A percentile compares a stretch with the other conserved stretches of the same genome.
Evolutionary conservation across 768 basidiomycete species (phyloP).

Genomic region (Sutorius australiensis): DNA sequence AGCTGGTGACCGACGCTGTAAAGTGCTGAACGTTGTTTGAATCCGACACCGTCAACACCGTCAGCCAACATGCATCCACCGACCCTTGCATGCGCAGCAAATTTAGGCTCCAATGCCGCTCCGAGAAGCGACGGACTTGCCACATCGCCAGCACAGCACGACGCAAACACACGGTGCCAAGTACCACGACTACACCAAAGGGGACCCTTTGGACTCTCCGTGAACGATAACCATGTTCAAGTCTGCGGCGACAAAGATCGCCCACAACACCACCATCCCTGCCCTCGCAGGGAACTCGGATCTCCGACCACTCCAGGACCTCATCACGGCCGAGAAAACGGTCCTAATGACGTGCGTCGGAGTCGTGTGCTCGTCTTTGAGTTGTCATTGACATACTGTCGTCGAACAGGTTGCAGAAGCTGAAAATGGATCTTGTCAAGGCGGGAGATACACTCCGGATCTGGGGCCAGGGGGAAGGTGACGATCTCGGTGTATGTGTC

Average conservation of each 20-base stretch:
- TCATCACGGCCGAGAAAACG: conserved; percentile 85
- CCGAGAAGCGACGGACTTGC: too few species aligned
- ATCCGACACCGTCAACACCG: too few species aligned
- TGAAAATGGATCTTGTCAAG: conserved; percentile 62
- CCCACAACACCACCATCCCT: conserved; percentile 84
- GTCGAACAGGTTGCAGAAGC: conserved; percentile 51
- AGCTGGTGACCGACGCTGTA: too few species aligned
- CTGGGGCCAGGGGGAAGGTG: conserved; percentile 80
- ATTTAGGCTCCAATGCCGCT: too few species aligned
- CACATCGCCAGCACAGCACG: too few species aligned
- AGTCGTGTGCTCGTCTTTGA: neutral
- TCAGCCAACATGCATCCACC: too few species aligned
- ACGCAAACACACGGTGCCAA: conserved; percentile 1
- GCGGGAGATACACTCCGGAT: conserved; percentile 66
- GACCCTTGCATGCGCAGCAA: too few species aligned
- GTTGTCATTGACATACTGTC: neutral
- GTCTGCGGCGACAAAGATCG: conserved; percentile 74
- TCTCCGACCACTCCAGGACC: conserved; percentile 75
- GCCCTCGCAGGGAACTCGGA: conserved; percentile 71
- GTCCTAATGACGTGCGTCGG: conserved; percentile 66
- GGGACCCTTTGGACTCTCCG: neutral
- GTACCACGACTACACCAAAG: neutral
- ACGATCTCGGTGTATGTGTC: conserved; percentile 67
- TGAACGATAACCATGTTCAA: conserved; percentile 57
- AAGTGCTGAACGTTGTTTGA: too few species aligned